These are phyloP conservation scores for Xylaria intraflava DNA, from an alignment of 495 filamentous ascomycete species.

Conservation along the genomic window DNA sequence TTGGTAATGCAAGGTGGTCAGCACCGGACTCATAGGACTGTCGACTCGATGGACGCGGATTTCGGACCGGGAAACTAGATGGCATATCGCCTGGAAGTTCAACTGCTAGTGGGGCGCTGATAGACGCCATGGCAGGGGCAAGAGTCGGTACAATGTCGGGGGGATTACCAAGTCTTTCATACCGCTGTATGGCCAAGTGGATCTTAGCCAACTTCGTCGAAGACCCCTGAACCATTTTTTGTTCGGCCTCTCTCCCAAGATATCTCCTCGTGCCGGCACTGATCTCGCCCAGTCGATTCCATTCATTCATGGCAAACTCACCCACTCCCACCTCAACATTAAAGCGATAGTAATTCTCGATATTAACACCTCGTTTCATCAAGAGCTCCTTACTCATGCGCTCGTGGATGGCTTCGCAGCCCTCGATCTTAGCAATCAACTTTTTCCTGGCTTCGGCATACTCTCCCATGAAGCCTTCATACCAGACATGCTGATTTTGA, in stretches of 20 bases:
- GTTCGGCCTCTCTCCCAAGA: slow-evolving; percentile 63
- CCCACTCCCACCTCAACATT: slow-evolving; percentile 97
- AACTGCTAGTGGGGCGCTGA: slow-evolving; percentile 36
- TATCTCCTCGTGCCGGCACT: slow-evolving; percentile 85
- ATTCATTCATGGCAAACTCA: slow-evolving; percentile 98
- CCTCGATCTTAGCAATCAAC: slow-evolving; percentile 86
- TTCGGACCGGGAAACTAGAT: slow-evolving; percentile 20
- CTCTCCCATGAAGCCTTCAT: slow-evolving; percentile 85
- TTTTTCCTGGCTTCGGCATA: slow-evolving; percentile 83
- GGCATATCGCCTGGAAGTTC: slow-evolving; percentile 45
- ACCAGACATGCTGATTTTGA: slow-evolving; percentile 67
- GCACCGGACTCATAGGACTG: slow-evolving; percentile 43
- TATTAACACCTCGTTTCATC: slow-evolving; percentile 67
- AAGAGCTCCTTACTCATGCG: slow-evolving; percentile 72
- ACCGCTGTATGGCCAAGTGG: slow-evolving; percentile 53
- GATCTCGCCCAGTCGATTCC: slow-evolving; percentile 87
- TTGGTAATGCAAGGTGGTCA: slow-evolving; percentile 32
- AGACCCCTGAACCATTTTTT: slow-evolving; percentile 65
- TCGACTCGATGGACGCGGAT: slow-evolving; percentile 28
- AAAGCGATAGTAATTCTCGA: slow-evolving; percentile 92
- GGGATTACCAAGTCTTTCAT: slow-evolving; percentile 25
- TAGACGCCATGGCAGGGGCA: slow-evolving; percentile 21
- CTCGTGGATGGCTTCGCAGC: slow-evolving; percentile 86
- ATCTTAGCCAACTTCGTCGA: slow-evolving; percentile 82
- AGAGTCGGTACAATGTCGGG: slow-evolving; percentile 28